Percentiles rank a stretch among this genome's conserved stretches.
Conservation (phyloP, 75 land plant species). For the Larix kaempferi region DNA sequence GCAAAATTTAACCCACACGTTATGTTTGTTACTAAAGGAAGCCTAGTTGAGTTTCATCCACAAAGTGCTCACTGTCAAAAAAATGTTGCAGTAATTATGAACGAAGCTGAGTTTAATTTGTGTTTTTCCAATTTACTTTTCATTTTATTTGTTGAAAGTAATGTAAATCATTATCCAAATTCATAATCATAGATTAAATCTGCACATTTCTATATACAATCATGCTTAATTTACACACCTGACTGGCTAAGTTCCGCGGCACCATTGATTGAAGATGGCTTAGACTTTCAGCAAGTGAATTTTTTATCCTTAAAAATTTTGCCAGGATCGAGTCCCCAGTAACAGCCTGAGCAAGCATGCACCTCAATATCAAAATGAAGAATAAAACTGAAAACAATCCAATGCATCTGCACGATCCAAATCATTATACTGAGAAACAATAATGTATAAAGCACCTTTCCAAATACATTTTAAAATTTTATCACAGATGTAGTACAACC, state of each 20-base stretch:
- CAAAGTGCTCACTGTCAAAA: not conserved
- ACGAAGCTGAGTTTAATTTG: not conserved
- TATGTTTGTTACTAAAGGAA: not conserved
- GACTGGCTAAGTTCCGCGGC: conserved; percentile 2
- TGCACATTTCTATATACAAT: not conserved
- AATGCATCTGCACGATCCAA: not conserved
- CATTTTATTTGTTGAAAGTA: not conserved
- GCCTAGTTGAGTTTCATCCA: not conserved
- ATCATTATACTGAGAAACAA: not conserved
- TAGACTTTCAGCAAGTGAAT: not conserved
- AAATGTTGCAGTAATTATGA: not conserved
- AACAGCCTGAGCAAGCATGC: conserved; percentile 9
- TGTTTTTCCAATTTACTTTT: not conserved
- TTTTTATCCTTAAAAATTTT: conserved; percentile 5
- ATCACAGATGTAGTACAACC: no score
- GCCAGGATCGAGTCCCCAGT: not conserved
- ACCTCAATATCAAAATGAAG: not conserved
- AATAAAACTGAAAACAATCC: not conserved
- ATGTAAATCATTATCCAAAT: not conserved
- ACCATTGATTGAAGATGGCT: conserved; percentile 8
- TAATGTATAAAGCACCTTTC: not conserved
- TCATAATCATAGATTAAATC: not conserved
- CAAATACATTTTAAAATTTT: no score
- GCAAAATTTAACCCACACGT: not conserved
- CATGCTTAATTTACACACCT: conserved; percentile 6